Evolutionary conservation across 192 early-diverging fungal species (phyloP), one percentile per base, ranked within the genome.

Genomic region (Rhizophagus sp.): DNA sequence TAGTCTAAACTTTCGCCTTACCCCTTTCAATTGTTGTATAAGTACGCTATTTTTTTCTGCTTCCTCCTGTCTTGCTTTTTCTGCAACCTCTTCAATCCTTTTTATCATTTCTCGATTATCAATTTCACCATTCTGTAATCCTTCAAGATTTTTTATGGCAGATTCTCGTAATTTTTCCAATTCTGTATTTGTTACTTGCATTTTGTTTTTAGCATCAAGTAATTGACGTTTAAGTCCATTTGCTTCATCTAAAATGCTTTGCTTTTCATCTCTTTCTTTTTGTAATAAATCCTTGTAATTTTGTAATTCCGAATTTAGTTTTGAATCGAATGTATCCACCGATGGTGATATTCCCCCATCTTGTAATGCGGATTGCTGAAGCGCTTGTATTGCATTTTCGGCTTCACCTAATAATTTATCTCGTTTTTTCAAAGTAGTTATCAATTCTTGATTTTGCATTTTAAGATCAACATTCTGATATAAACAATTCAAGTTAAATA

Each of bases 381-480:
- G 65, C 1, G 83, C 82, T 39, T 86, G 82, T 57, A 88, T 87
- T 33, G 84, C 89, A n/a, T 76, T 79, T 64, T 86, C 81, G 0
- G 85, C 79, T 12, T 90, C 89, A 27, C 75, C 17, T 22, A 88
- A 73, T 52, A 87, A 83, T 27, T 81, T 82, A 44, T 88, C 88
- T 72, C 86, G 87, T 68, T 85, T 80, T 72, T 87, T 88, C 9
- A 88, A 63, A 65, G 88, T 85, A 49, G 81, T 80, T 22, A 77
- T 80, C n/a, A 89, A 68, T 7, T 80, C 82, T 66, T 88, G 87
- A 64, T 88, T 74, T 62, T 86, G 85, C 41, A 87, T 78, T 76
- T 88, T 87, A 33, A 89, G 75, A 11, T 88, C 84, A 34, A 89
- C 79, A 62, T 89, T 89, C 88, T 91, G 50, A 57, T 19, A 82